A percentile compares a stretch with the other conserved stretches of the same genome.
These are phyloP conservation scores for Candida awuae DNA, from an alignment of 805 yeast genomes.

Conservation along the genomic window DNA sequence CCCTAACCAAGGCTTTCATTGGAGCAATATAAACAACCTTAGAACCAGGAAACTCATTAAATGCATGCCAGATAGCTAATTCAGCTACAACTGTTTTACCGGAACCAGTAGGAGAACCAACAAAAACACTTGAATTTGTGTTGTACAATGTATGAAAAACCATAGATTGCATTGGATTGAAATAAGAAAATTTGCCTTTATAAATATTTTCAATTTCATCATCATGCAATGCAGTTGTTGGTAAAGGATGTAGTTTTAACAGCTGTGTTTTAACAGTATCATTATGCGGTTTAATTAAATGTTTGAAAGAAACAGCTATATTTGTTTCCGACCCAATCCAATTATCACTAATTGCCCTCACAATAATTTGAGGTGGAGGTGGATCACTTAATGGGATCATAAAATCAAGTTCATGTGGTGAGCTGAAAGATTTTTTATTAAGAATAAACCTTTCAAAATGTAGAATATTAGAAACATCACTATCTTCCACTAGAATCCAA, in stretches of 20 bases:
- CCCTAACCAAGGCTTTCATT: constrained; percentile 80
- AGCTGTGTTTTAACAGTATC: constrained; percentile 80
- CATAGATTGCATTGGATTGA: constrained; percentile 99
- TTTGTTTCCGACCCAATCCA: constrained; percentile 85
- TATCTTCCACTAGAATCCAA: constrained; percentile 90
- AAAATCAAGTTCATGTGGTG: constrained; percentile 70
- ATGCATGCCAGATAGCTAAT: constrained; percentile 94
- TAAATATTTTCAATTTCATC: constrained; percentile 62
- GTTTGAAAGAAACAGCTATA: constrained; percentile 80
- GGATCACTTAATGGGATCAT: constrained; percentile 90
- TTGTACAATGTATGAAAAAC: constrained; percentile 83
- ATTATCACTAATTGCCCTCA: constrained; percentile 69
- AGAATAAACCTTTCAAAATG: constrained; percentile 79
- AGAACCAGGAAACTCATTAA: constrained; percentile 68
- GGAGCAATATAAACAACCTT: constrained; percentile 84
- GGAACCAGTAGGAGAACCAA: constrained; percentile 98
- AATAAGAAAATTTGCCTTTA: constrained; percentile 60
- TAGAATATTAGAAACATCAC: constrained; percentile 60
- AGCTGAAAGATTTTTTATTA: constrained; percentile 45
- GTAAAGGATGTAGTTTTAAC: constrained; percentile 76
- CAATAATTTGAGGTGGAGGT: constrained; percentile 78
- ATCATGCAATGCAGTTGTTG: constrained; percentile 71
- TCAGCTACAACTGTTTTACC: constrained; percentile 98
- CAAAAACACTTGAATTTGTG: constrained; percentile 68
- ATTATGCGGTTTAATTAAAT: constrained; percentile 78